Evolutionary conservation across 164 flowering plant species (phyloP).

Genomic region (Annona cherimola): DNA sequence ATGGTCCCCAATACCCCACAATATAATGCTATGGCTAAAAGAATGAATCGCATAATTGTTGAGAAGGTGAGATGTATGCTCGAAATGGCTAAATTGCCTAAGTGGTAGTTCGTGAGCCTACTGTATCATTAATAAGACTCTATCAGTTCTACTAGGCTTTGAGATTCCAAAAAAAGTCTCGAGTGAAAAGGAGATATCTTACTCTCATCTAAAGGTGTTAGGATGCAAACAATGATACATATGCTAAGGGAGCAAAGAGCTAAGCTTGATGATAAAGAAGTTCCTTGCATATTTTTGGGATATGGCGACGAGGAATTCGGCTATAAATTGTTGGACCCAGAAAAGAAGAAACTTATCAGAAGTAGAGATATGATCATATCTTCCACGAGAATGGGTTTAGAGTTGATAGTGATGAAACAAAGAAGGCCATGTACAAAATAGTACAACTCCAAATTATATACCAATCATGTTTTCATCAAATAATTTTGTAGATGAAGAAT

Average conservation of each 20-base stretch:
- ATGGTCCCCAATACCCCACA: no score
- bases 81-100: not conserved
- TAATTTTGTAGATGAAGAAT: no score
- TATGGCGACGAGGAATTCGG: not conserved
- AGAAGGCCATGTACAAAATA: not conserved
- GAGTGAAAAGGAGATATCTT: not conserved
- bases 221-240: not conserved
- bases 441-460: not conserved
- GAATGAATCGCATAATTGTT: no score
- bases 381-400: not conserved
- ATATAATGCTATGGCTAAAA: no score
- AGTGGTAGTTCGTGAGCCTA: not conserved
- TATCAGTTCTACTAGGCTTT: not conserved
- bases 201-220: not conserved
- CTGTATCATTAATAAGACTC: not conserved
- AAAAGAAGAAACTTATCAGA: no score
- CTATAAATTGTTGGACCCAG: not conserved
- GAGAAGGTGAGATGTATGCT: no score
- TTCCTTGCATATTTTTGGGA: not conserved
- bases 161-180: not conserved
- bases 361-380: not conserved
- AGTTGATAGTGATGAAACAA: no score
- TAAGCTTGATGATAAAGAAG: not conserved
- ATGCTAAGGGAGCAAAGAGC: not conserved
- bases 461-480: not conserved